Base-by-base conservation (phyloP, 2,329 filamentous ascomycete genomes). In the Aureobasidium sp. region DNA sequence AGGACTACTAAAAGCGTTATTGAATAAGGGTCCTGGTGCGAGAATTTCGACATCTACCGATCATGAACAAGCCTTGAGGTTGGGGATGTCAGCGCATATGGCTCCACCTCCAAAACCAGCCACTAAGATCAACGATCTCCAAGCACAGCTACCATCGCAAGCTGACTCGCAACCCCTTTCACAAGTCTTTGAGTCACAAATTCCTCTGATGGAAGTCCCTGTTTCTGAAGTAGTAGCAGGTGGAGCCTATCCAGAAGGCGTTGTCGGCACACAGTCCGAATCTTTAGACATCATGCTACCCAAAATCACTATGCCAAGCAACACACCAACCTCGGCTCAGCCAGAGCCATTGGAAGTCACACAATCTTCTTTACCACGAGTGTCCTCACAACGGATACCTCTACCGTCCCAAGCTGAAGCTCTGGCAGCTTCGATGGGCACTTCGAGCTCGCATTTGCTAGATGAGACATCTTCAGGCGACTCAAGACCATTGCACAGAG, bases 361-460 rank as follows among this genome's bases (percentile, higher is more conserved):
- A 45, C 59, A 66, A 15, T 42, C 23, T 36, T 64, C 64, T 25
- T 48, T 65, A 61, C 53, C 60, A 38, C 20, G 64, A 54, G 38
- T 18, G 10, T 27, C 50, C 10, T 20, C 50, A 13, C 7, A 31
- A n/a, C 45, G 50, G n/a, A 27, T 33, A 20, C 53, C 50, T 11
- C 13, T 38, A 20, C 59, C 36, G 3, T 31, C 42, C 29, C 45
- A 55, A 23, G 42, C 23, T 9, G 36, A 54, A 33, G 36, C 48
- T 50, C 6, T 33, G 23, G 6, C 54, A 29, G 38, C 25, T 36
- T 40, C 53, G 15, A 11, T 64, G 25, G 40, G 47, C 20, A 67
- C 73, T 15, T 63, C 70, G 45, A 71, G 69, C 51, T 50, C 62
- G 15, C 42, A 55, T 36, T 8, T 61, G n/a, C n/a, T 64, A 10